Conservation (phyloP, 371 early-diverging fungal species). For the Batkoa obscura region DNA sequence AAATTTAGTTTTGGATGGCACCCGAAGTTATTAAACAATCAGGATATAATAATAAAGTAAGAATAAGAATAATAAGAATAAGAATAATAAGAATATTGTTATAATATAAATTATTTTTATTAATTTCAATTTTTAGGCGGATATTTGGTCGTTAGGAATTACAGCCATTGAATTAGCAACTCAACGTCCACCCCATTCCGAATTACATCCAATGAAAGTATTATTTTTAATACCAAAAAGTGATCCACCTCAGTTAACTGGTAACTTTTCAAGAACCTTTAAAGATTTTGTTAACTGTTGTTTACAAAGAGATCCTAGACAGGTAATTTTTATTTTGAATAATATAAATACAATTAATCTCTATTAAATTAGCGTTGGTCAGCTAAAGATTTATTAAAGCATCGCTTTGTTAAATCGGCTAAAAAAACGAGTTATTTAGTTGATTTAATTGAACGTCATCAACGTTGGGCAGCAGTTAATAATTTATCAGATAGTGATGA, state of each 20-base stretch:
- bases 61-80: no score
- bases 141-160: constrained; percentile 98
- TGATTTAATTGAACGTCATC: constrained; percentile 62
- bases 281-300: constrained; percentile 79
- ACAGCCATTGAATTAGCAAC: constrained; percentile 93
- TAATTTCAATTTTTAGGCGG: no score
- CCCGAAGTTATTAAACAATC: constrained; percentile 96
- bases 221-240: constrained; percentile 84
- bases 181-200: constrained; percentile 82
- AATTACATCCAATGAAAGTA: constrained; percentile 81
- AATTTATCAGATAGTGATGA: no score
- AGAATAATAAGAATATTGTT: no score
- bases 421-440: constrained; percentile 63
- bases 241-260: constrained; percentile 64
- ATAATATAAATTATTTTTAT: no score
- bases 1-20: constrained; percentile 83
- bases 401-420: constrained; percentile 65
- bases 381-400: constrained; percentile 80
- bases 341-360: no score
- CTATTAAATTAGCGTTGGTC: constrained; percentile 41
- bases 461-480: neutral
- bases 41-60: constrained; percentile 80
- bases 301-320: constrained; percentile 62
- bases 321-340: constrained; percentile 29
- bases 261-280: constrained; percentile 63